These are phyloP conservation scores for Zygosaccharomyces siamensis DNA, from an alignment of 805 yeast genomes.

Conservation along the genomic window DNA sequence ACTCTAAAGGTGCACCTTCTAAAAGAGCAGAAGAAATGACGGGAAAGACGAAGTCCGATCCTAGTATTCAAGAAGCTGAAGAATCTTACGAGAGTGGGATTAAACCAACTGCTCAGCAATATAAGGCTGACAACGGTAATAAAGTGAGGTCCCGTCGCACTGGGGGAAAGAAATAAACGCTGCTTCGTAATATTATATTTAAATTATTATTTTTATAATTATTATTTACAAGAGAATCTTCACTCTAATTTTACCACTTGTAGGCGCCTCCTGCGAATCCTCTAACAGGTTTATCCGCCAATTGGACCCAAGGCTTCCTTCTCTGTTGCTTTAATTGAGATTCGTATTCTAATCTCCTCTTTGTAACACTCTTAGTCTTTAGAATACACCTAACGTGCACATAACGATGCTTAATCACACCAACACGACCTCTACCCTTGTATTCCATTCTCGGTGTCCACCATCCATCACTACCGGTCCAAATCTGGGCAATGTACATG, in stretches of 20 bases:
- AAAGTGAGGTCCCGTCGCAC: slow-evolving; percentile 2
- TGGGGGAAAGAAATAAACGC: slow-evolving; percentile 4
- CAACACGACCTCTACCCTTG: slow-evolving; percentile 89
- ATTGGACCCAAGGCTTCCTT: slow-evolving; percentile 50
- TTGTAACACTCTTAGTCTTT: slow-evolving; percentile 57
- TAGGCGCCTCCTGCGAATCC: slow-evolving; percentile 49
- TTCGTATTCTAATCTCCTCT: slow-evolving; percentile 57
- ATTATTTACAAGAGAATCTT: slow-evolving; percentile 14
- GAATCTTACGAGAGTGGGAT: not conserved
- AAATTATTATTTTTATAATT: not conserved
- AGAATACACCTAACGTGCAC: slow-evolving; percentile 78
- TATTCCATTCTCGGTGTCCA: slow-evolving; percentile 67
- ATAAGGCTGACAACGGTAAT: not conserved
- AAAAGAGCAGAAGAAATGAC: not conserved
- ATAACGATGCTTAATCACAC: slow-evolving; percentile 68
- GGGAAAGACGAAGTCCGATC: not conserved
- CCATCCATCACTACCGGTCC: slow-evolving; percentile 88
- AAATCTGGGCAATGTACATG: slow-evolving; percentile 70
- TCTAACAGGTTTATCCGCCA: slow-evolving; percentile 44
- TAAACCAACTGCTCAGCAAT: not conserved
- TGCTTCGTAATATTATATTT: not conserved
- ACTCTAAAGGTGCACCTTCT: not conserved
- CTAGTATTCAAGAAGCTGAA: not conserved
- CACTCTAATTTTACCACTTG: slow-evolving; percentile 42
- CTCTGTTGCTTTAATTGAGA: slow-evolving; percentile 42